Evolutionary conservation across 75 land plant species (phyloP).

Genomic region (Cupressus sempervirens): DNA sequence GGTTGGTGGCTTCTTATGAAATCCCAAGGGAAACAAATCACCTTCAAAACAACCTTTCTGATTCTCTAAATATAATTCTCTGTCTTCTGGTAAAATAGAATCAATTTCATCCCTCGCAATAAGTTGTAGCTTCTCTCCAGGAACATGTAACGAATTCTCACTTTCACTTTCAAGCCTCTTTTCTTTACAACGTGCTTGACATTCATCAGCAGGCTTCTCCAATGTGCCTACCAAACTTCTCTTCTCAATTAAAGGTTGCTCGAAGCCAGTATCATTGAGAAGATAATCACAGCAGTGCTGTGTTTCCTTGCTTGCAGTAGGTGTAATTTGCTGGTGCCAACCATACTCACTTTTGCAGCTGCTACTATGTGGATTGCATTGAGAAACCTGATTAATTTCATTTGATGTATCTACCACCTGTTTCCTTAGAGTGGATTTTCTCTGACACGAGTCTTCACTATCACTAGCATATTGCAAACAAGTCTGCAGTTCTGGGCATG

Average conservation of each 20-base stretch:
- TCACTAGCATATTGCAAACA: background rate
- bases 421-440: background rate
- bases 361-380: background rate
- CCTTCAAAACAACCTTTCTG: constrained; percentile 4
- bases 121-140: background rate
- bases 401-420: background rate
- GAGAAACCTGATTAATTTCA: background rate
- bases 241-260: background rate
- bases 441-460: background rate
- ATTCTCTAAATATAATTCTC: constrained; percentile 11
- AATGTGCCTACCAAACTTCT: background rate
- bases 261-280: background rate
- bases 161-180: background rate
- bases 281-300: background rate
- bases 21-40: constrained; percentile 17
- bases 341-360: constrained; percentile 1
- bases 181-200: background rate
- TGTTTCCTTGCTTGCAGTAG: background rate
- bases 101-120: background rate
- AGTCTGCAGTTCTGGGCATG: constrained; percentile 1
- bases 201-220: background rate
- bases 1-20: constrained; percentile 47
- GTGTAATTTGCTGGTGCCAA: background rate
- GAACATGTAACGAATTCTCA: background rate
- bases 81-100: background rate